Percentiles rank a stretch among this genome's conserved stretches.
Evolutionary conservation across 2,329 filamentous ascomycete species (phyloP).

Genomic region (Chlorencoelia australis): DNA sequence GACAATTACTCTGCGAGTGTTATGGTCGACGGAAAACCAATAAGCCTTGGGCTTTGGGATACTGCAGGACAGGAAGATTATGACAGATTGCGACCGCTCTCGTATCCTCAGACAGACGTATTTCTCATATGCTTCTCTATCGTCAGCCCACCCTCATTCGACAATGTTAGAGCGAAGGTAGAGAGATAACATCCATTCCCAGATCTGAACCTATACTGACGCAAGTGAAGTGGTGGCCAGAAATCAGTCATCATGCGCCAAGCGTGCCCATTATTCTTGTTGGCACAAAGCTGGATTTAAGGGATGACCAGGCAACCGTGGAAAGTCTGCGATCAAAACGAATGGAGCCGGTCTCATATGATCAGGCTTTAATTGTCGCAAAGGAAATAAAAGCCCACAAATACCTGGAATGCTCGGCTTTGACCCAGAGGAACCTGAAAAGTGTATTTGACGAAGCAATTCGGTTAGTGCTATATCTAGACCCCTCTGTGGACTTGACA

Average conservation of each 20-base stretch:
- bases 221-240: constrained; percentile 72
- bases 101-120: constrained; percentile 96
- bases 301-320: constrained; percentile 75
- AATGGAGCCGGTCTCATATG: constrained; percentile 95
- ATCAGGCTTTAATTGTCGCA: constrained; percentile 77
- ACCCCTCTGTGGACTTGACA: background rate
- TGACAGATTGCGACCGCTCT: constrained; percentile 85
- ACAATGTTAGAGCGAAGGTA: constrained; percentile 99
- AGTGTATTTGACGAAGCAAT: constrained; percentile 98
- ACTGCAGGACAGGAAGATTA: constrained; percentile 98
- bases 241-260: constrained; percentile 94
- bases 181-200: constrained; percentile 21
- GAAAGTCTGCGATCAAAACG: constrained; percentile 80
- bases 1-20: constrained; percentile 99
- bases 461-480: constrained; percentile 51
- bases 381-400: constrained; percentile 95
- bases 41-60: constrained; percentile 96
- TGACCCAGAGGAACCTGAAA: constrained; percentile 95
- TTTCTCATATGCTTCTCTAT: constrained; percentile 99
- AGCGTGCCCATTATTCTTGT: constrained; percentile 94
- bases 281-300: constrained; percentile 90
- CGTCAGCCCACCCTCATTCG: constrained; percentile 93
- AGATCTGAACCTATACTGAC: constrained; percentile 3
- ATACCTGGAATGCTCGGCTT: constrained; percentile 93
- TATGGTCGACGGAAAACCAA: constrained; percentile 97